These are phyloP conservation scores for Aquilaria malaccensis DNA, from an alignment of 345 rosid genomes.

Conservation along the genomic window DNA sequence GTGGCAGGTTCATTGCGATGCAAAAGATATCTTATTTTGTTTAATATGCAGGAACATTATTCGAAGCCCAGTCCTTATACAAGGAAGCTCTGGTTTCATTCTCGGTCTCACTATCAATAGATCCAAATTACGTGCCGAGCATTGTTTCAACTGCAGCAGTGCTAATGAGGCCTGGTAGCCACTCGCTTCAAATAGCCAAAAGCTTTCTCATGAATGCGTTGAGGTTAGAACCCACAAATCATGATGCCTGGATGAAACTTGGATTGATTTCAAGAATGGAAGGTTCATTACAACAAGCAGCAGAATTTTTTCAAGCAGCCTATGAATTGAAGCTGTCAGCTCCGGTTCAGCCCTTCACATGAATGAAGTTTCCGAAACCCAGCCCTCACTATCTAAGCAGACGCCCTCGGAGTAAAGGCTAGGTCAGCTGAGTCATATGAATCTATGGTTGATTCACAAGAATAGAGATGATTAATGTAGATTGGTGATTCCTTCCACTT, in stretches of 20 bases:
- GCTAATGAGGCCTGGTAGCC: conserved; percentile 51
- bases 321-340: conserved; percentile 72
- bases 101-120: conserved; percentile 58
- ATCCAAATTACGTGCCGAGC: conserved; percentile 81
- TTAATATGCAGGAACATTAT: conserved; percentile 49
- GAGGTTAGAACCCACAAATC: conserved; percentile 67
- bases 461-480: too few relatives aligned
- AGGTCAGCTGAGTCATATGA: too few relatives aligned
- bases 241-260: conserved; percentile 78
- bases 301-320: conserved; percentile 90
- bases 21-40: not conserved
- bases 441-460: too few relatives aligned
- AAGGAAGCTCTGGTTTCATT: conserved; percentile 71
- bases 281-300: conserved; percentile 73
- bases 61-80: conserved; percentile 57
- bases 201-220: conserved; percentile 85
- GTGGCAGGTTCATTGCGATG: not conserved
- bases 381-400: too few relatives aligned
- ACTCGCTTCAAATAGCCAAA: conserved; percentile 58
- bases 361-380: not conserved
- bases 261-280: conserved; percentile 73
- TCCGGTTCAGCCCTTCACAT: conserved; percentile 55
- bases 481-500: too few relatives aligned
- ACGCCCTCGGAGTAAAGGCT: too few relatives aligned
- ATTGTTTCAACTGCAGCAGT: conserved; percentile 70